Evolutionary conservation across 192 early-diverging fungal genomes (phyloP).

Genomic region (Spizellomyces sp.): DNA sequence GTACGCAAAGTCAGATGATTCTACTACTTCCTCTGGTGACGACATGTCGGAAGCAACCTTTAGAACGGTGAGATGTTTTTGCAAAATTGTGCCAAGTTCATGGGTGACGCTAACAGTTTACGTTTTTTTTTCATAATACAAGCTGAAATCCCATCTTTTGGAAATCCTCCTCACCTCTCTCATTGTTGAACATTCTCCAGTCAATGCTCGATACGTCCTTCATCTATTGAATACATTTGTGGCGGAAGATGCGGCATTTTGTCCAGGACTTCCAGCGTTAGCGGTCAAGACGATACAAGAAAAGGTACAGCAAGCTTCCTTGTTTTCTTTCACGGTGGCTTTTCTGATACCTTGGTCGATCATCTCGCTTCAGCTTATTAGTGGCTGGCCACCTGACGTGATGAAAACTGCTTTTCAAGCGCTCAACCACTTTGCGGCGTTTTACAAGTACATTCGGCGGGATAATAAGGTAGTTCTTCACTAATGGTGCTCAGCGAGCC

Average conservation of each 20-base stretch:
- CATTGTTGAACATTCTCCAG: slow-evolving; percentile 60
- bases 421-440: slow-evolving; percentile 14
- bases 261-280: slow-evolving; percentile 67
- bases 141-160: slow-evolving; percentile 70
- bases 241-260: slow-evolving; percentile 73
- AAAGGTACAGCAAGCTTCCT: slow-evolving; percentile 54
- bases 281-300: slow-evolving; percentile 76
- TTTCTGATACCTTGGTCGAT: background rate
- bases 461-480: slow-evolving; percentile 60
- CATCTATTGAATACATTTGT: slow-evolving; percentile 73
- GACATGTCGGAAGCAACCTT: background rate
- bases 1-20: slow-evolving; percentile 11
- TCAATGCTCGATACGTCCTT: slow-evolving; percentile 67
- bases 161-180: slow-evolving; percentile 70
- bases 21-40: background rate
- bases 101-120: background rate
- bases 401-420: slow-evolving; percentile 39
- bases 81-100: too few species aligned
- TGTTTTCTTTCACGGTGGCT: background rate
- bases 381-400: slow-evolving; percentile 37
- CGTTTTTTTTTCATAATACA: background rate
- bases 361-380: background rate
- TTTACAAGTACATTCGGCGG: slow-evolving; percentile 66
- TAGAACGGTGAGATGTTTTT: too few species aligned
- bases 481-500: background rate